phyloP scores from a whole-genome alignment of 2,329 filamentous ascomycete genomes.

The Verticillium albo-atrum region DNA sequence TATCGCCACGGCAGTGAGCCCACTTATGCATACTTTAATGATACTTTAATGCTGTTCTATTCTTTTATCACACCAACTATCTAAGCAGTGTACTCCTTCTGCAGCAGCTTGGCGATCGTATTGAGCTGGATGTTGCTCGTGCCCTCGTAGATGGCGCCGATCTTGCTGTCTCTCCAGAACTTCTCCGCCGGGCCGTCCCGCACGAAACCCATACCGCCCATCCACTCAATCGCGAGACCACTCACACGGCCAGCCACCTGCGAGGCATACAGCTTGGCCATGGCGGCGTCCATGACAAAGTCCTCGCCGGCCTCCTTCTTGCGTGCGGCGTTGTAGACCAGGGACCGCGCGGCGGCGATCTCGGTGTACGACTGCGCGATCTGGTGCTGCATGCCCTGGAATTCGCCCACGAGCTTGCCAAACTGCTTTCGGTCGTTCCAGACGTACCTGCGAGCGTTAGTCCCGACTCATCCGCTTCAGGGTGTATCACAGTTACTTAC shows the following conservation, averaged over 20 bases:
- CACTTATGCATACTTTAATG: no score
- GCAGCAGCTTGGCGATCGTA: slow-evolving; percentile 58
- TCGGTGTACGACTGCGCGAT: slow-evolving; percentile 94
- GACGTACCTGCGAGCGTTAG: slow-evolving; percentile 58
- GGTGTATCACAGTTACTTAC: slow-evolving; percentile 35
- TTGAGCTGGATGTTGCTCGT: slow-evolving; percentile 73
- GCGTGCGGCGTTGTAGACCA: slow-evolving; percentile 93
- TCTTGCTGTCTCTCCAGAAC: slow-evolving; percentile 97
- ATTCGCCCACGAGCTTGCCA: slow-evolving; percentile 86
- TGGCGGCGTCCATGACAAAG: slow-evolving; percentile 92
- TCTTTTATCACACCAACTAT: neutral
- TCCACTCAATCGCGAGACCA: slow-evolving; percentile 91
- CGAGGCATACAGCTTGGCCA: slow-evolving; percentile 94
- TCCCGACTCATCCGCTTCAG: neutral
- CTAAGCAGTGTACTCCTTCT: slow-evolving; percentile 54
- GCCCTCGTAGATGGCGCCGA: slow-evolving; percentile 95
- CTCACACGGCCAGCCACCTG: slow-evolving; percentile 88
- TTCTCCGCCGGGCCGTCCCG: slow-evolving; percentile 96
- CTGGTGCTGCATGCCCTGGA: slow-evolving; percentile 99
- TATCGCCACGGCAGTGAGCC: no score
- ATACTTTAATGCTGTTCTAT: neutral
- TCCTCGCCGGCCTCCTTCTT: slow-evolving; percentile 98
- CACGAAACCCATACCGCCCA: slow-evolving; percentile 99
- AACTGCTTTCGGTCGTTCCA: slow-evolving; percentile 99
- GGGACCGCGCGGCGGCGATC: slow-evolving; percentile 82